Evolutionary conservation across 495 filamentous ascomycete genomes (phyloP).

Genomic region (Clavariopsis aquatica): DNA sequence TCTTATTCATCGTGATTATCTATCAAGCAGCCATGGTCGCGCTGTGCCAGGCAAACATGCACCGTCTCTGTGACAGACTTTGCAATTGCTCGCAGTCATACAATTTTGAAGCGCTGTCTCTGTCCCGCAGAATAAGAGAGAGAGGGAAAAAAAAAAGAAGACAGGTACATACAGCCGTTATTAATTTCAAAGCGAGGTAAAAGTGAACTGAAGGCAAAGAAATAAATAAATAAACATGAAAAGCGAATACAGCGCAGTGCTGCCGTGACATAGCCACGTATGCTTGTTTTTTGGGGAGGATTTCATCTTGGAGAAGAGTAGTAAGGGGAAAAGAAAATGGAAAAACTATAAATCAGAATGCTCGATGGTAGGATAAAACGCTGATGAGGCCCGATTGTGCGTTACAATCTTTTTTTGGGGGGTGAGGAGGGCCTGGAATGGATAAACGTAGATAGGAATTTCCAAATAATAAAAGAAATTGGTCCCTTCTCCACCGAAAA

Average conservation of each 20-base stretch:
- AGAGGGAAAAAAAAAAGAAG: neutral
- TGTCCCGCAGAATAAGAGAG: conserved; percentile 26
- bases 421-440: no score
- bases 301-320: neutral
- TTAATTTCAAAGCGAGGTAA: neutral
- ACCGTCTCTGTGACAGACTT: neutral
- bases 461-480: no score
- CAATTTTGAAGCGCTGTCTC: conserved; percentile 17
- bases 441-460: no score
- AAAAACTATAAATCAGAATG: no score
- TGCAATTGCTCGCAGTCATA: neutral
- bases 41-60: neutral
- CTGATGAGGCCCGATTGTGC: neutral
- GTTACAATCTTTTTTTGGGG: conserved; percentile 28
- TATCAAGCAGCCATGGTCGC: neutral
- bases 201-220: neutral
- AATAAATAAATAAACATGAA: conserved; percentile 4
- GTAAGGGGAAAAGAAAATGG: no score
- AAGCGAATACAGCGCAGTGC: conserved; percentile 15
- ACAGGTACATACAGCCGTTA: neutral
- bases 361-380: neutral
- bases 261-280: conserved; percentile 36
- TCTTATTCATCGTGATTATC: neutral
- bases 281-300: conserved; percentile 1
- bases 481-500: no score